These are phyloP conservation scores for Citropsis articulata DNA, from an alignment of 345 rosid species.

Conservation along the genomic window DNA sequence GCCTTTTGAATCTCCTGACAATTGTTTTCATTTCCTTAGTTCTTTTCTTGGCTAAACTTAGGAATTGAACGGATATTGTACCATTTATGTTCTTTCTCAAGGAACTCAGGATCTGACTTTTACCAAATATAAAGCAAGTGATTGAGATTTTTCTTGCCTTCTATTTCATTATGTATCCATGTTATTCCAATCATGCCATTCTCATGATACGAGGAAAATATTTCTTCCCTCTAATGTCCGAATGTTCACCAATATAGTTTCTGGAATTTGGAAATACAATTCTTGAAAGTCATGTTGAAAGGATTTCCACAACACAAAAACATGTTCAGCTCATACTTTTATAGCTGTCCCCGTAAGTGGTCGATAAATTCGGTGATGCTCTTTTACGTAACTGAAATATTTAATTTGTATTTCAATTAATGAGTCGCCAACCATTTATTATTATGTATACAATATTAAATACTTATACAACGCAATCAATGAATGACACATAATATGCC, in stretches of 20 bases:
- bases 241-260: neutral
- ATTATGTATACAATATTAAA: no score
- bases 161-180: neutral
- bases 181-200: neutral
- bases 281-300: neutral
- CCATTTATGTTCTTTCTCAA: neutral
- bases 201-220: neutral
- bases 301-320: neutral
- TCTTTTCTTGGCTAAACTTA: neutral
- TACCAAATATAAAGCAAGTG: neutral
- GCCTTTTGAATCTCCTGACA: neutral
- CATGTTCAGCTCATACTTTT: neutral
- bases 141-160: neutral
- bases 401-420: no score
- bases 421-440: no score
- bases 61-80: conserved; percentile 5
- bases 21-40: neutral
- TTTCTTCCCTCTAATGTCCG: neutral
- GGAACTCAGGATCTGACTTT: neutral
- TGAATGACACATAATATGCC: no score
- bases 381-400: no score
- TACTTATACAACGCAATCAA: no score
- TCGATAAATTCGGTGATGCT: no score
- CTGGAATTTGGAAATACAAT: neutral
- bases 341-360: no score